Evolutionary conservation across 345 rosid species (phyloP).

Genomic region (Dipteronia sinensis): DNA sequence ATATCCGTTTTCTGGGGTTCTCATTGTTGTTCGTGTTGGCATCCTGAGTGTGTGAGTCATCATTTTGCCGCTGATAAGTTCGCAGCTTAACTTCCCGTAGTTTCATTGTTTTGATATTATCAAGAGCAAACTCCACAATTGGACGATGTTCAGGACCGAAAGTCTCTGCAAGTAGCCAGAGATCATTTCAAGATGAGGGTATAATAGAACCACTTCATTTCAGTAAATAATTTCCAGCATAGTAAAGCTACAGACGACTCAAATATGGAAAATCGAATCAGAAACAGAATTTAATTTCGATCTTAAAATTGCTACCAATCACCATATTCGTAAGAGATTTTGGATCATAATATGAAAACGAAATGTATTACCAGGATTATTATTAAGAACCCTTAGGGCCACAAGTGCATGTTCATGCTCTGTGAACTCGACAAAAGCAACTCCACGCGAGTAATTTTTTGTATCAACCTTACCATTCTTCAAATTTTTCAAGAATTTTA

Average conservation of each 20-base stretch:
- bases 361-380: conserved; percentile 69
- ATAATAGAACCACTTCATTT: too few species aligned
- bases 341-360: not conserved
- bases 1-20: conserved; percentile 48
- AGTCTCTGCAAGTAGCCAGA: conserved; percentile 53
- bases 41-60: conserved; percentile 23
- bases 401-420: conserved; percentile 92
- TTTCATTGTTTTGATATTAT: conserved; percentile 77
- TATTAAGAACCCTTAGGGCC: conserved; percentile 90
- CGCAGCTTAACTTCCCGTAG: conserved; percentile 51
- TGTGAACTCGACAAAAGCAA: conserved; percentile 82
- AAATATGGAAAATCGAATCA: not conserved
- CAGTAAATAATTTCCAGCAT: too few species aligned
- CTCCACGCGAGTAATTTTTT: conserved; percentile 78
- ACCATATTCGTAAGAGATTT: not conserved
- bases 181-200: not conserved
- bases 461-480: conserved; percentile 67
- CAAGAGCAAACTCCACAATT: conserved; percentile 80
- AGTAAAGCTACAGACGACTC: not conserved
- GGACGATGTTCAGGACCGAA: conserved; percentile 84
- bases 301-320: not conserved
- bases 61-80: conserved; percentile 38
- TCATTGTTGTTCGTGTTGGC: conserved; percentile 23
- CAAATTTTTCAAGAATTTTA: conserved; percentile 65
- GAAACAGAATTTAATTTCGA: not conserved